Percentiles rank a stretch among this genome's conserved stretches.
Evolutionary conservation across 495 filamentous ascomycete genomes (phyloP).

Genomic region (Penicillium roqueforti): DNA sequence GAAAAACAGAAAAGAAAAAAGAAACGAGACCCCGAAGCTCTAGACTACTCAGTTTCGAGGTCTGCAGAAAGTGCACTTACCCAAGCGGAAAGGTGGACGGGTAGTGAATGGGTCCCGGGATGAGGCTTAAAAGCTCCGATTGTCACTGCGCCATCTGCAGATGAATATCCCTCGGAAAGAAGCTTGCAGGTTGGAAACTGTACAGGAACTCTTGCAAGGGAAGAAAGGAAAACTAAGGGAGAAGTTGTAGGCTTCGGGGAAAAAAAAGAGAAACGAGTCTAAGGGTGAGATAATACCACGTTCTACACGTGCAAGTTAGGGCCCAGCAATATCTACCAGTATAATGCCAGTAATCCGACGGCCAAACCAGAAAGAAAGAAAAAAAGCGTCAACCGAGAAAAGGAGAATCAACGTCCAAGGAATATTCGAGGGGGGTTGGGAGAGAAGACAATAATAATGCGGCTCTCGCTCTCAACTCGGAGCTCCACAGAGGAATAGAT

Average conservation of each 20-base stretch:
- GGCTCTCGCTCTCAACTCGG: neutral
- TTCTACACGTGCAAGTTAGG: conserved; percentile 1
- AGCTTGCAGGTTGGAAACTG: neutral
- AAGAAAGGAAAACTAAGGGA: conserved; percentile 5
- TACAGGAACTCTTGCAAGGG: neutral
- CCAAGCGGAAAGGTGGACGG: conserved; percentile 7
- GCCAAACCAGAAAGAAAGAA: neutral
- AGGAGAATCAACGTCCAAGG: conserved; percentile 4
- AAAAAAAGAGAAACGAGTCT: neutral
- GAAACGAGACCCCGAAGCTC: neutral
- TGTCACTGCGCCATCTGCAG: conserved; percentile 13
- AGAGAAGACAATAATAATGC: neutral
- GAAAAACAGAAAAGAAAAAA: neutral
- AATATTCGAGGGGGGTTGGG: conserved; percentile 1
- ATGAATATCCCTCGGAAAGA: conserved; percentile 4
- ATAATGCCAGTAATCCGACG: neutral
- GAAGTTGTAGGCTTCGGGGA: neutral
- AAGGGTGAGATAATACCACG: neutral
- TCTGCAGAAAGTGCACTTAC: conserved; percentile 9
- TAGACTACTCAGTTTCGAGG: neutral
- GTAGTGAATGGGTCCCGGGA: conserved; percentile 9
- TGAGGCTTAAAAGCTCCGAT: conserved; percentile 11
- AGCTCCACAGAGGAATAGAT: conserved; percentile 1
- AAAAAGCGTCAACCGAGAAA: neutral
- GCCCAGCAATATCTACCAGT: neutral